Evolutionary conservation across 139 green algal species (phyloP).

Genomic region (Chlorella sorokiniana): DNA sequence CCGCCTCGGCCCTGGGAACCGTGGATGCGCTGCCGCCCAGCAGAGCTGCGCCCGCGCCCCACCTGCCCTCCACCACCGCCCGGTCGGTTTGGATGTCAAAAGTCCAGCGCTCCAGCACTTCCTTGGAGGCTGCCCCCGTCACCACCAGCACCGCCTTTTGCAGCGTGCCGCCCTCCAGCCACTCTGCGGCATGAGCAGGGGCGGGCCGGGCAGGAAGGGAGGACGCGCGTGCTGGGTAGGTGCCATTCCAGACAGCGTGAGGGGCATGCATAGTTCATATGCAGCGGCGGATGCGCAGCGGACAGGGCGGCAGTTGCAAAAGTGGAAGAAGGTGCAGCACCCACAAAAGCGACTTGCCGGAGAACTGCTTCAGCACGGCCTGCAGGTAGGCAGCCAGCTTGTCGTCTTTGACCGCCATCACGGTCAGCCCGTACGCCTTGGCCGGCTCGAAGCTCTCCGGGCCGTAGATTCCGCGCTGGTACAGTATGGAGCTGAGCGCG

Average conservation of each 20-base stretch:
- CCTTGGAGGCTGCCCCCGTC: constrained; percentile 58
- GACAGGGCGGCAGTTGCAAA: no score
- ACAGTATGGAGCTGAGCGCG: constrained; percentile 94
- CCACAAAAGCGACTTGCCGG: constrained; percentile 27
- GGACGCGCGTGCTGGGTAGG: no score
- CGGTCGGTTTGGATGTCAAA: constrained; percentile 94
- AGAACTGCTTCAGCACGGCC: constrained; percentile 82
- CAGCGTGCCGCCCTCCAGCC: constrained; percentile 82
- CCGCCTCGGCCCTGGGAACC: no score
- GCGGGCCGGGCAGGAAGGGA: no score
- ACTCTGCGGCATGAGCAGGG: constrained; percentile 65
- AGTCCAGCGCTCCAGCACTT: constrained; percentile 94
- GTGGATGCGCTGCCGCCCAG: no score
- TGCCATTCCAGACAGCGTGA: neutral
- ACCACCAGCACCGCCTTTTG: constrained; percentile 95
- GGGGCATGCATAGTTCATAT: no score
- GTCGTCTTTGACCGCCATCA: constrained; percentile 87
- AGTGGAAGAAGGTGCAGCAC: no score
- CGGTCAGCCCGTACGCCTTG: constrained; percentile 91
- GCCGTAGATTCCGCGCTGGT: constrained; percentile 96
- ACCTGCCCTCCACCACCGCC: constrained; percentile 61
- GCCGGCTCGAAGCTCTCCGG: constrained; percentile 84
- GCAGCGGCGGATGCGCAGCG: no score
- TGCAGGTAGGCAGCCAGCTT: constrained; percentile 81
- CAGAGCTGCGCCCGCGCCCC: no score